Base-by-base conservation (phyloP, 1,284 basidiomycete species). In the Rugosomyces carneus region DNA sequence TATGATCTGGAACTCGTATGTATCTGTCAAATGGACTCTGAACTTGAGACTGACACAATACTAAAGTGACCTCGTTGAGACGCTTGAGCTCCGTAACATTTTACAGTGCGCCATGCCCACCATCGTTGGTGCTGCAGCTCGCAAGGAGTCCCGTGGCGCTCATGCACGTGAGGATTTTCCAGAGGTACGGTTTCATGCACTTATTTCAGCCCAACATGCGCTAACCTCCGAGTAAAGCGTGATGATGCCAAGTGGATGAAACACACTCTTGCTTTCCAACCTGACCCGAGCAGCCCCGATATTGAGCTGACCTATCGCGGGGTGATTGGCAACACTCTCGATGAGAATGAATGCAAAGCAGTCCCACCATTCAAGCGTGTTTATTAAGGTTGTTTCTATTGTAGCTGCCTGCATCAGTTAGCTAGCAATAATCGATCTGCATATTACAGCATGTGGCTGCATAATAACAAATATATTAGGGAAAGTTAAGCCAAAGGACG, bases 1-100 rank as follows among this genome's bases (percentile, higher is more conserved):
- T 65, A 90, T 98, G 92, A 96, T 99, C 70, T 98, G 95, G 96
- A 96, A 96, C 72, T 89, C 90, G 90, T 93, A 53, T 42, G 71
- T 63, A 15, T 24, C 21, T 47, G 21, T 4, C 21, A 27, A 44
- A 27, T 34, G 13, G 15, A 29, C 24, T 16, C 37, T 13, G 4
- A 31, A 26, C 27, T 8, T 23, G 36, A 40, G 31, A 19, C 40
- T 63, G 11, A 65, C 39, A 26, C 37, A 39, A 13, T n/a, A 44
- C 44, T 49, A 21, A 57, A 91, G 88, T 56, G 96, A 99, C 65
- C 83, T 99, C 48, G 78, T 97, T 53, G 96, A 99, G 75, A 96
- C 93, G 10, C 79, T 99, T 45, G 96, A 99, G 70, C 84, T 99
- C 37, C 88, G 91, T 65, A 99, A 99, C 73, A 73, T 98, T 53